Base-by-base conservation (phyloP, 139 green algal species). In the Trebouxia sp. region DNA sequence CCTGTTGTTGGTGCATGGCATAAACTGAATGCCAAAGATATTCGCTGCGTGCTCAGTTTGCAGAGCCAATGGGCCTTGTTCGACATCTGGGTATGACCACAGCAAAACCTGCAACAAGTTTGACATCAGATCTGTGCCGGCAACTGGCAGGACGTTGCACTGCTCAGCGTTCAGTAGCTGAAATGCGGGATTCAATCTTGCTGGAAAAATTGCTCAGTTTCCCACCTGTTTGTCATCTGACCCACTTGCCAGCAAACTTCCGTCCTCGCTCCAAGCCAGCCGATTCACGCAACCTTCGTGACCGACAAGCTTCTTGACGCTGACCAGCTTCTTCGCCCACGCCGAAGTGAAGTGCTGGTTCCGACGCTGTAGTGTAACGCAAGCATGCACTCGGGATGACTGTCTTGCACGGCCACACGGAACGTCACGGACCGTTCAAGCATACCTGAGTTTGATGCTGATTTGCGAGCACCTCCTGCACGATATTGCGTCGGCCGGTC, bases 11-110 rank as follows among this genome's bases (percentile, higher is more conserved):
- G 75, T 88, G 65, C 81, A 80, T 20, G 94, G 94, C 81, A 98
- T 86, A 83, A 97, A 95, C 15, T 85, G 62, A 6, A 95, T 87
- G 3, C 94, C 94, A 88, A 98, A 98, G 56, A 97, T 94, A 83
- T 96, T 96, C 50, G 83, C 88, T 32, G 88, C 78, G 83, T 98
- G 94, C 43, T 87, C 53, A 9, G 94, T 98, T 1, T 85, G 51
- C 0, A 97, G 26, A 3, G 81, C 69, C 26, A 96, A 41, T 2
- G 92, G 91, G 26, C 70, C 39, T 17, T 45, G 69, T 17, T 83
- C 50, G 0, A 83, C 80, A 42, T 94, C 85, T 32, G 89, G 89
- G 78, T 93, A 93, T 41, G 85, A 65, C 91, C 91, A 96, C 5
- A 96, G 70, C 30, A 91, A 79, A 15, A 93, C 82, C 89, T 93